Percentiles rank a stretch among this genome's conserved stretches.
Evolutionary conservation across 2,329 filamentous ascomycete genomes (phyloP).

Genomic region (Paecilomyces sp.): DNA sequence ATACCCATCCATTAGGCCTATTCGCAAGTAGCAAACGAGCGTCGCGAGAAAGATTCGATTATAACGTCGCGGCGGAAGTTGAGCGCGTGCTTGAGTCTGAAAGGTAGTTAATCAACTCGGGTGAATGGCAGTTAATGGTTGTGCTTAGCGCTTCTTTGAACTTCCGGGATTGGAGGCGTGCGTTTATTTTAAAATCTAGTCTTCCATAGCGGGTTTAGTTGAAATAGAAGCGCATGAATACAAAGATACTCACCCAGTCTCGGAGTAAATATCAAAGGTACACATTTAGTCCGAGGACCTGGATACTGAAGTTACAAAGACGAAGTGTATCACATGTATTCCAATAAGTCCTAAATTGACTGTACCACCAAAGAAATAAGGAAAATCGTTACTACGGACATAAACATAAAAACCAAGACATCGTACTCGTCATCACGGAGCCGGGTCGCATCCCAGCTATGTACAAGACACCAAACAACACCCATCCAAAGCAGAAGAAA

Average conservation of each 20-base stretch:
- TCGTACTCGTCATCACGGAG: not conserved
- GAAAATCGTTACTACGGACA: not conserved
- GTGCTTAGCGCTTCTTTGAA: too few relatives aligned
- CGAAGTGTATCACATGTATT: too few relatives aligned
- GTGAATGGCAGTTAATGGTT: too few relatives aligned
- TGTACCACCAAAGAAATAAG: not conserved
- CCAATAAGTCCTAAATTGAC: not conserved
- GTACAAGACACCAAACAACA: not conserved
- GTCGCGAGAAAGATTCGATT: conserved; percentile 13
- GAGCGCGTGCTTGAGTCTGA: conserved; percentile 4
- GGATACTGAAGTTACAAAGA: too few relatives aligned
- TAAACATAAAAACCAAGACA: not conserved
- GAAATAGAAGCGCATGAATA: too few relatives aligned
- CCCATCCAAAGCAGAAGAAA: not conserved
- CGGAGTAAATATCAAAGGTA: too few relatives aligned
- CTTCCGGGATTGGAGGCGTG: too few relatives aligned
- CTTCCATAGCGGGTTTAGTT: too few relatives aligned
- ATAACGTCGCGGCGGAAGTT: conserved; percentile 18
- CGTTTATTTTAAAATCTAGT: too few relatives aligned
- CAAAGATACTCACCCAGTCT: too few relatives aligned
- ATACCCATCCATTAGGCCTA: conserved; percentile 6
- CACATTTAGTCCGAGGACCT: too few relatives aligned
- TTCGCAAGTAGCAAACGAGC: conserved; percentile 10
- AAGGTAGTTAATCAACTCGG: not conserved
- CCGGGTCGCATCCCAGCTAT: not conserved